Evolutionary conservation across 306 rosid species (phyloP), one percentile per base, ranked within the genome.

Genomic region (Delonix regia): DNA sequence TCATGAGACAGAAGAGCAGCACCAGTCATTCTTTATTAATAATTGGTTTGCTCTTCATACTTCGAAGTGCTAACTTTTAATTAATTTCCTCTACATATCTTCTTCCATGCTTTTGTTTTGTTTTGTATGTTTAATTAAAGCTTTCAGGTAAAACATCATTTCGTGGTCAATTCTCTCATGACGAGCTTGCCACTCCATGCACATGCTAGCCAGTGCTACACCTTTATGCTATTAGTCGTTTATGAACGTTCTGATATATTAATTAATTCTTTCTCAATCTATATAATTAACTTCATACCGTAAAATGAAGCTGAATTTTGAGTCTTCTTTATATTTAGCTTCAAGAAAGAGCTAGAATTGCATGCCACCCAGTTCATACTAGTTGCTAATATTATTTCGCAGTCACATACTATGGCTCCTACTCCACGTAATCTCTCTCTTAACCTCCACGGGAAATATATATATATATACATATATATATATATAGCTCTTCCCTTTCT

Each of bases 361-460:
- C 52, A 66, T 41, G 72, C 72, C 72, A 67, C 11, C 19, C 12
- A 19, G 19, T 48, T 48, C 0, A 5, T 48, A 30, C 33, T 1
- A 30, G 33, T 30, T 30, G 33, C 33, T 30, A 30, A 30, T 30
- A 30, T 30, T 42, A 42, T 42, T 42, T 42, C 47, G 5, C 41
- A 5, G 33, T 42, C 21, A 28, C 44, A 62, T 2, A 62, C 33
- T 11, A 41, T 22, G 28, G 28, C 28, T 8, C 11, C 11, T 52
- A 66, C 72, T 67, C 34, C 72, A 67, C 33, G 72, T 21, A 6
- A 67, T 42, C 72, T 42, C 55, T 64, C 72, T 41, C 72, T 22
- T 41, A 67, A 42, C 72, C 53, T 24, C 72, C 21, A 67, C 48
- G 53, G 19, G 14, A 41, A 14, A 62, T 24, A 62, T 21, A 5